phyloP scores from a whole-genome alignment of 2,329 filamentous ascomycete genomes.

The Xylaria arbuscula region DNA sequence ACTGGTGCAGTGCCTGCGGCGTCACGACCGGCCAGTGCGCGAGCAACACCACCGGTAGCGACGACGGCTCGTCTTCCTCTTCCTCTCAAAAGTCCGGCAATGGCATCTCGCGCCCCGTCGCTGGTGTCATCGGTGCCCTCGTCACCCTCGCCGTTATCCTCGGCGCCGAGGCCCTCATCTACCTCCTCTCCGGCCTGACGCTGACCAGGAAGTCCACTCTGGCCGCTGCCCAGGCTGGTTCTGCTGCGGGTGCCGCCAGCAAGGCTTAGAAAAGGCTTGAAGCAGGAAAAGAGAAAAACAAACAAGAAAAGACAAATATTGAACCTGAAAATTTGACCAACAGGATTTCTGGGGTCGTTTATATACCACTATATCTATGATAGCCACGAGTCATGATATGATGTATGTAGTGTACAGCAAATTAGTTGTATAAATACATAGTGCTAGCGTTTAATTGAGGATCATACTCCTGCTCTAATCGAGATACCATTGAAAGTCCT shows the following conservation, averaged over 20 bases:
- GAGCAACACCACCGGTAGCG: slow-evolving; percentile 46
- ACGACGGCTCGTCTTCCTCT: slow-evolving; percentile 43
- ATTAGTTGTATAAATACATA: no score
- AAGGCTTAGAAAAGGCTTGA: slow-evolving; percentile 37
- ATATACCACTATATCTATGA: neutral
- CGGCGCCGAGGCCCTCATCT: slow-evolving; percentile 57
- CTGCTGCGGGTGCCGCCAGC: slow-evolving; percentile 18
- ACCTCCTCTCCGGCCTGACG: slow-evolving; percentile 58
- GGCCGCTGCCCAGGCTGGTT: slow-evolving; percentile 24
- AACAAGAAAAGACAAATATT: neutral
- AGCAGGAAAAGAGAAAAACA: neutral
- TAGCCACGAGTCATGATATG: slow-evolving; percentile 20
- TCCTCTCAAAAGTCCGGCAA: slow-evolving; percentile 43
- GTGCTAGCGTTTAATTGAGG: no score
- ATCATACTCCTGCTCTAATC: no score
- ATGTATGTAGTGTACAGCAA: slow-evolving; percentile 3
- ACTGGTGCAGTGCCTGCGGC: slow-evolving; percentile 82
- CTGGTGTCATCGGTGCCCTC: slow-evolving; percentile 83
- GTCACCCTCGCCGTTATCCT: slow-evolving; percentile 66
- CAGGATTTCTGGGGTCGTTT: neutral
- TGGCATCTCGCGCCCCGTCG: slow-evolving; percentile 75
- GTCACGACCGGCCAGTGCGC: slow-evolving; percentile 77
- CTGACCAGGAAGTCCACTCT: slow-evolving; percentile 61
- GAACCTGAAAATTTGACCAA: neutral
- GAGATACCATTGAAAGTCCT: no score